phyloP scores from a whole-genome alignment of 306 rosid genomes.

The Sicyos baderoa region DNA sequence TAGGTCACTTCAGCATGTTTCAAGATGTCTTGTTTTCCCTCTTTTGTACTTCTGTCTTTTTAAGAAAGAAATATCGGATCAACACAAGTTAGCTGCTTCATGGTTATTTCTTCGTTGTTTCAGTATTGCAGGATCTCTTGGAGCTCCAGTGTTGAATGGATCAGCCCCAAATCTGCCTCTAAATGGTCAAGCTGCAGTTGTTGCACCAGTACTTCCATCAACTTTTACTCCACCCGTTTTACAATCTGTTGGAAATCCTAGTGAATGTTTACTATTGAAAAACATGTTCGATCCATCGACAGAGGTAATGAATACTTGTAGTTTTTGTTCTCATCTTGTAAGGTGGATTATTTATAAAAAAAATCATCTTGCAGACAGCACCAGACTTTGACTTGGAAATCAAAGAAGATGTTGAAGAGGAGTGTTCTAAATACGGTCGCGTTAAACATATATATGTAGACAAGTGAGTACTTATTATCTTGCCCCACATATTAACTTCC shows the following conservation, averaged over 20 bases:
- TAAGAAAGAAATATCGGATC: background rate
- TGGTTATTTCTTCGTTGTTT: conserved; percentile 20
- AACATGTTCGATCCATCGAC: conserved; percentile 93
- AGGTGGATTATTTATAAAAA: conserved; percentile 13
- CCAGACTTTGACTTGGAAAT: conserved; percentile 86
- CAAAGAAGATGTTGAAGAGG: conserved; percentile 92
- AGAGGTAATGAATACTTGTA: conserved; percentile 49
- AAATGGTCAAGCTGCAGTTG: conserved; percentile 46
- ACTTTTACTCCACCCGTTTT: conserved; percentile 41
- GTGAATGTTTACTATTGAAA: conserved; percentile 79
- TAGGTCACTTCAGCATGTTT: no score
- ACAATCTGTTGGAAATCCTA: conserved; percentile 74
- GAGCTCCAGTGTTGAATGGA: conserved; percentile 61
- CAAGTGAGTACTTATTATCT: conserved; percentile 50
- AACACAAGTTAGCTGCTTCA: conserved; percentile 7
- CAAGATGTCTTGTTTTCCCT: background rate
- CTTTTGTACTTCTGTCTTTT: conserved; percentile 1
- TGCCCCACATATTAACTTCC: background rate
- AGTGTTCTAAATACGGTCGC: conserved; percentile 83
- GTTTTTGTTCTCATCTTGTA: conserved; percentile 13
- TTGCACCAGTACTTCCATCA: conserved; percentile 41
- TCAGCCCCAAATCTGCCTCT: conserved; percentile 61
- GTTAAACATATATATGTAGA: conserved; percentile 93
- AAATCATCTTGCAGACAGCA: conserved; percentile 49
- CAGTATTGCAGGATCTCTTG: conserved; percentile 63